These are phyloP conservation scores for Thinopyrum obtusiflorum DNA, from an alignment of 202 grass and related monocot genomes.

Conservation along the genomic window DNA sequence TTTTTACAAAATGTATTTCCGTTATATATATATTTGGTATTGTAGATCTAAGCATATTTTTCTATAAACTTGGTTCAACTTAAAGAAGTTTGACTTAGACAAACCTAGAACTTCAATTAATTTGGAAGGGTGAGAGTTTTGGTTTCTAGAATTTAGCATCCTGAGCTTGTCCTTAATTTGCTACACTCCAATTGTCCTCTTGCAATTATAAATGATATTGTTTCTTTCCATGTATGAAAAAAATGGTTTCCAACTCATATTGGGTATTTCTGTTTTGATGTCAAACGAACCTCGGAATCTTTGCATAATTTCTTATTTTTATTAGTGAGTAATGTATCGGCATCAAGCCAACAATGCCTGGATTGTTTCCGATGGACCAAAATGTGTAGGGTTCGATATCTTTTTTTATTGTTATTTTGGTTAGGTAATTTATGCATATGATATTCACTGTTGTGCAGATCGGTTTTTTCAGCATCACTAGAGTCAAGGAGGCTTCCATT, in stretches of 20 bases:
- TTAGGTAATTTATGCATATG: not conserved
- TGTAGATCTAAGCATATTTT: too few relatives aligned
- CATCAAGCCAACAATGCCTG: not conserved
- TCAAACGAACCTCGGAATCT: not conserved
- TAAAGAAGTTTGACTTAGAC: too few relatives aligned
- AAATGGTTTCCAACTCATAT: not conserved
- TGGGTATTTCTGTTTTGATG: not conserved
- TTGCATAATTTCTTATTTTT: not conserved
- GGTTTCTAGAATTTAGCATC: not conserved
- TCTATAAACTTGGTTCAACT: too few relatives aligned
- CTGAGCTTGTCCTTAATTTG: not conserved
- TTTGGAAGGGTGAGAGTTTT: not conserved
- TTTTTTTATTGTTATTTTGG: not conserved
- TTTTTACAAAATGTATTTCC: too few relatives aligned
- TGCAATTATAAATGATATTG: not conserved
- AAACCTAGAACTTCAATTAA: too few relatives aligned
- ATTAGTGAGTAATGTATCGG: not conserved
- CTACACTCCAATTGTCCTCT: not conserved
- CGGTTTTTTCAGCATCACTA: not conserved
- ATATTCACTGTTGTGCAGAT: slow-evolving; percentile 5
- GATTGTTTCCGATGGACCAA: not conserved
- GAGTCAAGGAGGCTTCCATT: not conserved
- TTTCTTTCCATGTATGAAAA: not conserved
- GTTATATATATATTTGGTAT: too few relatives aligned
- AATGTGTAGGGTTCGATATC: not conserved